phyloP scores from a whole-genome alignment of 140 eudicot species.

The Eryngium alpinum region DNA sequence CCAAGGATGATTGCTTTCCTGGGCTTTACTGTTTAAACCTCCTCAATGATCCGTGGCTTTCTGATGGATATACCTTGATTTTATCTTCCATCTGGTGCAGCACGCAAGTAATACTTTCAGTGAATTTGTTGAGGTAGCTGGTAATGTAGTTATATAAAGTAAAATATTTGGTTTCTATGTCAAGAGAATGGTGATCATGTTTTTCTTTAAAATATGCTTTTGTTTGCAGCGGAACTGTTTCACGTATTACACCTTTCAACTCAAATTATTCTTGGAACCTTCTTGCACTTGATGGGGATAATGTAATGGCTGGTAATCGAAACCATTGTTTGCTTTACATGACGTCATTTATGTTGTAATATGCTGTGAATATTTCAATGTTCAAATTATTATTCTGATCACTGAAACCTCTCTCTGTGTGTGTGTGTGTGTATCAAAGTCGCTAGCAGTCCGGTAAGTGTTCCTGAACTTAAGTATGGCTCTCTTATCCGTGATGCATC shows the following conservation, averaged over 20 bases:
- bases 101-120: conserved; percentile 63
- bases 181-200: background rate
- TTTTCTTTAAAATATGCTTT: conserved; percentile 4
- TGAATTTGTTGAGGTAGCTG: conserved; percentile 62
- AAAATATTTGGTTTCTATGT: background rate
- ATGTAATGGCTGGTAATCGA: conserved; percentile 66
- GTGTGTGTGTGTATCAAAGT: conserved; percentile 29
- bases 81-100: conserved; percentile 89
- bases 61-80: conserved; percentile 78
- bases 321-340: conserved; percentile 6
- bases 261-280: conserved; percentile 76
- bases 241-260: conserved; percentile 59
- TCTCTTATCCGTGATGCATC: conserved; percentile 37
- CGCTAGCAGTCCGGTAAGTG: conserved; percentile 68
- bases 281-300: conserved; percentile 71
- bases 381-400: background rate
- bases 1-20: conserved; percentile 80
- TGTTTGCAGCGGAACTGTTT: conserved; percentile 67
- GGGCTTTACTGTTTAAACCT: conserved; percentile 62
- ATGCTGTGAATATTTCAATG: background rate
- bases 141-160: background rate
- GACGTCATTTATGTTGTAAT: background rate
- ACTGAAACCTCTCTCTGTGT: background rate
- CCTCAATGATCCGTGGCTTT: conserved; percentile 81
- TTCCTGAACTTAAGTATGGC: conserved; percentile 84